Evolutionary conservation across 805 yeast genomes (phyloP).

Genomic region (Pichia kluyveri): DNA sequence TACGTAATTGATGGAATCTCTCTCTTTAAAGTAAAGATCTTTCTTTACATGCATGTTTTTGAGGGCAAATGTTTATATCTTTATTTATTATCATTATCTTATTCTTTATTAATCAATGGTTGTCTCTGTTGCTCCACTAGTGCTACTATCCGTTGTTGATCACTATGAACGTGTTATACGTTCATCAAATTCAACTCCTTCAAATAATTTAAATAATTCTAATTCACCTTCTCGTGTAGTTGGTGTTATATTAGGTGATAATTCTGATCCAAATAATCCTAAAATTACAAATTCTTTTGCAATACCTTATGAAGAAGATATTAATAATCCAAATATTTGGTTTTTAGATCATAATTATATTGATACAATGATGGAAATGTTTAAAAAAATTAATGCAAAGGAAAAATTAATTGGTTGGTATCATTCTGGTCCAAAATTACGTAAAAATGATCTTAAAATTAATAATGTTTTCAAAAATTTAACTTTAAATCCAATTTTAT

Average conservation of each 20-base stretch:
- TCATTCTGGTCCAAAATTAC: conserved; percentile 92
- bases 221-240: conserved; percentile 58
- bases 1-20: no score
- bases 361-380: conserved; percentile 96
- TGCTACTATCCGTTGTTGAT: conserved; percentile 86
- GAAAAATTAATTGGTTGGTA: conserved; percentile 98
- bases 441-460: conserved; percentile 80
- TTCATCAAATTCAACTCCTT: conserved; percentile 32
- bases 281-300: conserved; percentile 91
- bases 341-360: conserved; percentile 93
- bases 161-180: conserved; percentile 81
- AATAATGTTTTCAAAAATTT: conserved; percentile 84
- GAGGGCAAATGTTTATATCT: no score
- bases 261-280: conserved; percentile 34
- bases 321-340: conserved; percentile 86
- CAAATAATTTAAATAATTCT: no score
- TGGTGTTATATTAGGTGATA: conserved; percentile 90
- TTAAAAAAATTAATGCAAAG: conserved; percentile 93
- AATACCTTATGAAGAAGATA: conserved; percentile 97
- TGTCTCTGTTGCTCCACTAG: conserved; percentile 93
- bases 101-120: conserved; percentile 23
- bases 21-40: no score
- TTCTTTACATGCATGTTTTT: no score
- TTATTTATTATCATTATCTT: no score
- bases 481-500: conserved; percentile 68